Evolutionary conservation across 169 alveolate genomes (phyloP).

Genomic region (Cryptosporidium ubiquitum): DNA sequence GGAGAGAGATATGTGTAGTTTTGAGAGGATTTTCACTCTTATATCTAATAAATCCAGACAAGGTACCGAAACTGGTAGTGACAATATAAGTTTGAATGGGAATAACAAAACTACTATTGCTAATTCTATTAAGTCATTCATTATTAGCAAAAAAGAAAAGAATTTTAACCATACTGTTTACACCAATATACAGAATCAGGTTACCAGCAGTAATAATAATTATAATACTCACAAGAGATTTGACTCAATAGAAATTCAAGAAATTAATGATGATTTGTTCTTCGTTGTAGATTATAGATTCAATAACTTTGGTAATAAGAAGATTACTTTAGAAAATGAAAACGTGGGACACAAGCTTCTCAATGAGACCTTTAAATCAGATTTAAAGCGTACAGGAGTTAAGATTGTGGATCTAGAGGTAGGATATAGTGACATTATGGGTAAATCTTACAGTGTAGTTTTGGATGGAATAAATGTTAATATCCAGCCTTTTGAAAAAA

Average conservation of each 20-base stretch:
- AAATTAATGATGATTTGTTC: neutral
- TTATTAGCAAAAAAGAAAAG: neutral
- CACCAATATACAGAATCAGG: neutral
- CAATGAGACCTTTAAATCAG: neutral
- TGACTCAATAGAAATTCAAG: constrained; percentile 5
- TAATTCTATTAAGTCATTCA: neutral
- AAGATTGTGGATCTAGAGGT: constrained; percentile 40
- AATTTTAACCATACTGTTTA: neutral
- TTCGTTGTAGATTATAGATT: constrained; percentile 4
- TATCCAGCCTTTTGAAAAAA: constrained; percentile 75
- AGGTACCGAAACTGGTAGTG: neutral
- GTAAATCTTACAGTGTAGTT: neutral
- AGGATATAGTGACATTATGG: constrained; percentile 45
- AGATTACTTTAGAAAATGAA: neutral
- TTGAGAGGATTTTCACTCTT: constrained; percentile 27
- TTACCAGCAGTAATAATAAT: neutral
- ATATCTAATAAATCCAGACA: constrained; percentile 10
- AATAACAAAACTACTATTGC: neutral
- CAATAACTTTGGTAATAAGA: neutral
- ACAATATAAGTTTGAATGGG: neutral
- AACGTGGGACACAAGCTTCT: neutral
- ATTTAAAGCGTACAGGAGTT: constrained; percentile 38
- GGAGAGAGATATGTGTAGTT: constrained; percentile 74
- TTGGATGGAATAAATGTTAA: constrained; percentile 64
- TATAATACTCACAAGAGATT: neutral